A percentile compares a stretch with the other conserved stretches of the same genome.
Conservation (phyloP, 2,329 filamentous ascomycete species). For the Kalaharituber pfeilii region DNA sequence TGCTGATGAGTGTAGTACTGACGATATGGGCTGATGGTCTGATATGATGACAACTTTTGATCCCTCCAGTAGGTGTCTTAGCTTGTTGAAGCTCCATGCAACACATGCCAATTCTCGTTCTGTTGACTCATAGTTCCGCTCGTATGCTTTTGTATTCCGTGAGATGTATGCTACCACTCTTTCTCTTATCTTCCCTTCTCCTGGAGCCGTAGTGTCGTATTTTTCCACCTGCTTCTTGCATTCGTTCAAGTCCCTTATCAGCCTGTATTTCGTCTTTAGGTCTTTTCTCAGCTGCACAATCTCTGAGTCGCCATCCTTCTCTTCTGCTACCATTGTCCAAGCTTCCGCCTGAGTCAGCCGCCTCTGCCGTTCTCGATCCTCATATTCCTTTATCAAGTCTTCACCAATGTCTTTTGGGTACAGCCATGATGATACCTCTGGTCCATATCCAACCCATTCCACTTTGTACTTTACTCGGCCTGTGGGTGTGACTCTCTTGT, state of each 20-base stretch:
- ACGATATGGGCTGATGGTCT: not conserved
- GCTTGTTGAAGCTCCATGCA: not conserved
- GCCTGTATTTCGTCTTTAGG: not conserved
- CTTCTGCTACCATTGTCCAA: not conserved
- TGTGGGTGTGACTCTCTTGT: not conserved
- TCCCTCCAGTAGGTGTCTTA: slow-evolving; percentile 4
- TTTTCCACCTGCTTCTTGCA: too few species aligned
- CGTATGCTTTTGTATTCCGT: not conserved
- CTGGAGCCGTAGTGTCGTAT: not conserved
- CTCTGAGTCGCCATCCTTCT: not conserved
- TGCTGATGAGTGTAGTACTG: slow-evolving; percentile 1
- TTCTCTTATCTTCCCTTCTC: not conserved
- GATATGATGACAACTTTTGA: not conserved
- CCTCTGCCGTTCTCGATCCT: not conserved
- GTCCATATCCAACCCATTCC: not conserved
- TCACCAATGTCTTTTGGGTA: not conserved
- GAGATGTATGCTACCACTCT: slow-evolving; percentile 6
- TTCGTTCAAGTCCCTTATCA: not conserved
- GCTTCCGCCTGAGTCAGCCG: not conserved
- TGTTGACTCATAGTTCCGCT: slow-evolving; percentile 1
- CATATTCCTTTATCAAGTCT: not conserved
- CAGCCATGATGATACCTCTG: not conserved
- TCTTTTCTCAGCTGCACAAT: not conserved
- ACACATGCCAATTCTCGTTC: slow-evolving; percentile 3
- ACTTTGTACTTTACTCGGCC: not conserved